Percentiles rank a stretch among this genome's conserved stretches.
Conservation (phyloP, 176 grass and related monocot genomes). For the Thinopyrum elongatum region DNA sequence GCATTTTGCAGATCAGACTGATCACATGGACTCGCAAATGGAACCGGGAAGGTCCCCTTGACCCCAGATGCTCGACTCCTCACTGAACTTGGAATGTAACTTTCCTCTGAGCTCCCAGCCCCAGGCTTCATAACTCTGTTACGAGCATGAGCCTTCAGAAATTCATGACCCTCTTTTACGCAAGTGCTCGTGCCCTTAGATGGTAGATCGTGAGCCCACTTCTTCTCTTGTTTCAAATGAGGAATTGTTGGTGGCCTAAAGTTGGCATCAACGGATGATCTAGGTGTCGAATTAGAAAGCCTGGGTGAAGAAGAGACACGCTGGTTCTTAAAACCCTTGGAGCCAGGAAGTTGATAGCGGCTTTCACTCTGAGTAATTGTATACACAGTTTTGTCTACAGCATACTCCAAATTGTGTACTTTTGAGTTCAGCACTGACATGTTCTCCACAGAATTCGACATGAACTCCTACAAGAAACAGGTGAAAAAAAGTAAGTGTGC, state of each 20-base stretch:
- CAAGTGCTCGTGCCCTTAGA: constrained; percentile 40
- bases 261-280: constrained; percentile 55
- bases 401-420: constrained; percentile 83
- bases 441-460: constrained; percentile 70
- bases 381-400: constrained; percentile 58
- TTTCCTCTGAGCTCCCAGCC: constrained; percentile 23
- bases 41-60: constrained; percentile 33
- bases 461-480: constrained; percentile 62
- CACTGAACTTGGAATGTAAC: constrained; percentile 37
- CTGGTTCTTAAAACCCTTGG: constrained; percentile 67
- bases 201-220: constrained; percentile 48
- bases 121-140: constrained; percentile 33
- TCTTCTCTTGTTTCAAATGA: constrained; percentile 60
- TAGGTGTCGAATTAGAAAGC: constrained; percentile 59
- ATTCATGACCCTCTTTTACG: constrained; percentile 41
- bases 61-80: constrained; percentile 10
- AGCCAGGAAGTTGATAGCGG: constrained; percentile 51
- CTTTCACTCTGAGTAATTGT: constrained; percentile 71
- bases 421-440: constrained; percentile 69
- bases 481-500: background rate
- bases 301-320: constrained; percentile 68
- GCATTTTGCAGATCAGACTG: constrained; percentile 27
- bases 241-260: constrained; percentile 50
- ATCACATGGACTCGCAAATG: constrained; percentile 33
- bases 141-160: constrained; percentile 28